These are phyloP conservation scores for Euryodendron excelsum DNA, from an alignment of 148 eudicot species.

Conservation along the genomic window DNA sequence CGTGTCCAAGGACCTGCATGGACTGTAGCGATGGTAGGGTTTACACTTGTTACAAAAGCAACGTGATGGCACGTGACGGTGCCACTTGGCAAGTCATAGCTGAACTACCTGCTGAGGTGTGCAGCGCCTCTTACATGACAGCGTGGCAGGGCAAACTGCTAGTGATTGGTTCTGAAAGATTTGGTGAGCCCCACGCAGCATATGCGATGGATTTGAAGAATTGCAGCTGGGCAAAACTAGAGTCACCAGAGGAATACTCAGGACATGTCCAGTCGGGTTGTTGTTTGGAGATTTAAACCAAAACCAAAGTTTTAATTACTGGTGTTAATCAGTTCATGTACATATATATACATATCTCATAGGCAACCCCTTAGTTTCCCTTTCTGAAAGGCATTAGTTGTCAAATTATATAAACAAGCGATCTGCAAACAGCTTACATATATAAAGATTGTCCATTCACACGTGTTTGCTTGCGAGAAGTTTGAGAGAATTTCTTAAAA, in stretches of 20 bases:
- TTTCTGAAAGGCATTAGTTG: no score
- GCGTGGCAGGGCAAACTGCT: slow-evolving; percentile 45
- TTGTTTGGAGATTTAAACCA: slow-evolving; percentile 45
- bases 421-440: no score
- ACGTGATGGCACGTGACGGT: slow-evolving; percentile 25
- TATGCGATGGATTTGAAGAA: slow-evolving; percentile 52
- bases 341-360: background rate
- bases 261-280: slow-evolving; percentile 82
- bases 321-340: no score
- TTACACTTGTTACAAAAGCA: slow-evolving; percentile 30
- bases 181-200: slow-evolving; percentile 38
- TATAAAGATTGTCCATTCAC: no score
- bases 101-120: slow-evolving; percentile 43
- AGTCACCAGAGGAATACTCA: slow-evolving; percentile 36
- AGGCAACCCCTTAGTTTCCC: no score
- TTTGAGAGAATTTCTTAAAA: no score
- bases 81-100: slow-evolving; percentile 50
- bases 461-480: no score
- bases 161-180: slow-evolving; percentile 42
- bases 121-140: slow-evolving; percentile 23
- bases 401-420: no score
- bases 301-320: background rate
- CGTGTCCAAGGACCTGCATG: slow-evolving; percentile 37
- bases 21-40: slow-evolving; percentile 29
- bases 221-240: slow-evolving; percentile 47